phyloP scores from a whole-genome alignment of 805 yeast genomes.

The Sugiyamaella marilandica region DNA sequence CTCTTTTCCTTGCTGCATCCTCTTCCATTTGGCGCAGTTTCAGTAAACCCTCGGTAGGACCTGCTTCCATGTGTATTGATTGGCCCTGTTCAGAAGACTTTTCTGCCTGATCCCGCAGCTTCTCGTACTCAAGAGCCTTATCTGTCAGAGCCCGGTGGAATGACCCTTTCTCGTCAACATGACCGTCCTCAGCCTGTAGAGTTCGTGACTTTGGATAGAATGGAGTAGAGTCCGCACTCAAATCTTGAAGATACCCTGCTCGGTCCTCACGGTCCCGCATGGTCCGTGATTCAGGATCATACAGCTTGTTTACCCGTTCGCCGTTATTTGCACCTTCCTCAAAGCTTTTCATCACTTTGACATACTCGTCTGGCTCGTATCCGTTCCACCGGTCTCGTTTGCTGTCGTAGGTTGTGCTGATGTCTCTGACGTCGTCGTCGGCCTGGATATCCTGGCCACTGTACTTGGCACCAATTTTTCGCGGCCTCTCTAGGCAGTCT shows the following conservation, averaged over 20 bases:
- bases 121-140: constrained; percentile 51
- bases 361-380: constrained; percentile 60
- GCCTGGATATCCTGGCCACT: constrained; percentile 29
- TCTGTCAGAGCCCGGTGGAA: constrained; percentile 53
- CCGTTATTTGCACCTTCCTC: constrained; percentile 22
- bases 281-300: constrained; percentile 23
- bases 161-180: constrained; percentile 40
- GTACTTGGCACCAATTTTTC: constrained; percentile 38
- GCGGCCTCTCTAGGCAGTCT: constrained; percentile 59
- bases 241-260: constrained; percentile 60
- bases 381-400: constrained; percentile 83
- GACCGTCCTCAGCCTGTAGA: constrained; percentile 29
- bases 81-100: constrained; percentile 34
- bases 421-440: constrained; percentile 26
- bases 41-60: constrained; percentile 44
- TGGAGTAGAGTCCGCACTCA: constrained; percentile 42
- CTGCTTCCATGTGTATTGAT: constrained; percentile 35
- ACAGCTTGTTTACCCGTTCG: constrained; percentile 32
- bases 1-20: constrained; percentile 29
- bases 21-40: constrained; percentile 35
- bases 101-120: constrained; percentile 49
- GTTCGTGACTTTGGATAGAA: constrained; percentile 35
- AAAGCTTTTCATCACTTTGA: constrained; percentile 37
- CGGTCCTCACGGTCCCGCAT: constrained; percentile 69
- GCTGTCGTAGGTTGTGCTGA: constrained; percentile 52